Conservation (phyloP, 768 basidiomycete species). For the Infundibulicybe gibba region DNA sequence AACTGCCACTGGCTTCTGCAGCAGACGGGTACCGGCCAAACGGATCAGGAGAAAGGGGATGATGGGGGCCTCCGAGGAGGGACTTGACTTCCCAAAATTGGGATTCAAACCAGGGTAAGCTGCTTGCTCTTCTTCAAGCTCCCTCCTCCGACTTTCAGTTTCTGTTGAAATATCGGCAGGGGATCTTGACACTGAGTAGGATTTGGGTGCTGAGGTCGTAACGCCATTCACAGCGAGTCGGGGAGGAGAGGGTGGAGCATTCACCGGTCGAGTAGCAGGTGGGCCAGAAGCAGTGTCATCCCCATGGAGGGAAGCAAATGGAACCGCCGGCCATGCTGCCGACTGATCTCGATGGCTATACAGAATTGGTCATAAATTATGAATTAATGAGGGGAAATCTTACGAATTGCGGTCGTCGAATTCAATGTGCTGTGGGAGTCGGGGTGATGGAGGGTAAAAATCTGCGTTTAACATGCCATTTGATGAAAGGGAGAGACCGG, state of each 20-base stretch:
- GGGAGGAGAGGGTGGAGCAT: conserved; percentile 50
- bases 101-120: conserved; percentile 39
- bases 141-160: conserved; percentile 42
- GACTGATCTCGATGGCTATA: conserved; percentile 10
- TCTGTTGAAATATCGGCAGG: conserved; percentile 35
- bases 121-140: conserved; percentile 47
- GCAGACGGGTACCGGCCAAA: conserved; percentile 70
- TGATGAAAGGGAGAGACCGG: conserved; percentile 18
- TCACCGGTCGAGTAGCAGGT: conserved; percentile 11
- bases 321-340: conserved; percentile 36
- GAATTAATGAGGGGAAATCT: conserved; percentile 8
- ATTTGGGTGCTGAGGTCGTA: conserved; percentile 55
- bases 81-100: conserved; percentile 12
- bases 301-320: conserved; percentile 32
- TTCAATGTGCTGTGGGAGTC: conserved; percentile 26
- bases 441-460: conserved; percentile 33
- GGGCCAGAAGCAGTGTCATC: conserved; percentile 10
- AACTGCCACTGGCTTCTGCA: conserved; percentile 15
- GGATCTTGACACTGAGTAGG: conserved; percentile 24
- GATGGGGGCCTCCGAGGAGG: conserved; percentile 46
- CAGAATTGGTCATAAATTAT: conserved; percentile 1
- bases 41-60: conserved; percentile 86
- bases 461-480: conserved; percentile 16
- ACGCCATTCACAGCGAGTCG: conserved; percentile 66
- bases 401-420: conserved; percentile 17